Evolutionary conservation across 352 stramenopile genomes (phyloP), one percentile per base, ranked within the genome.

Genomic region (Phytophthora pluvialis): DNA sequence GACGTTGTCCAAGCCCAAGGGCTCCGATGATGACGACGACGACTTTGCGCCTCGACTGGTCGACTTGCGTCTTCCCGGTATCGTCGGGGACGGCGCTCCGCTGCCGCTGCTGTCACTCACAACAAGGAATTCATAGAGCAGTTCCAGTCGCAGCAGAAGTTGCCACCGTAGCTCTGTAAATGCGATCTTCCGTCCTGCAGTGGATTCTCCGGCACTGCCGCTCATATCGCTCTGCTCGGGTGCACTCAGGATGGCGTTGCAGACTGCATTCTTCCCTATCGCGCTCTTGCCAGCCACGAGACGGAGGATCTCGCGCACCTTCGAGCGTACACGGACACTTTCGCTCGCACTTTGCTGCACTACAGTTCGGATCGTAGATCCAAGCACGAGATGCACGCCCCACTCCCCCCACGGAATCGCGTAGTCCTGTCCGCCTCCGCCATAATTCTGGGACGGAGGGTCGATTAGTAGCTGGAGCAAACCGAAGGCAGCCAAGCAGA

Each of bases 401-500:
- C 86, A 94, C 26, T 94, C 86, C 0, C 75, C 77, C 86, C 86
- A 94, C 4, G 86, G 86, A 48, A 93, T 89, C 1, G 73, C 75
- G 48, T 83, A 91, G 33, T 77, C 74, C 13, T 56, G 8, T 26
- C 28, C 52, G 39, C 52, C n/a, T 1, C 59, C 53, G 5, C 40
- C 40, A 13, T 45, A 60, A 2, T 36, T 68, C 16, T 35, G 49
- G 13, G n/a, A 48, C 5, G 76, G 79, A 5, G 85, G 78, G 7
- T 88, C 75, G 4, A 79, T 72, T 4, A 94, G 60, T 2, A 90
- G 21, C n/a, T 74, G 67, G 0, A 94, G 67, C 8, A 94, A 40
- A 7, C 90, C 70, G 9, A 90, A 85, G 0, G 79, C 75, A 5
- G 70, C 64, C 7, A 93, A 49, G 12, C 81, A 90, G 1, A 93